Base-by-base conservation (phyloP, 1,284 basidiomycete species). In the Fomes fomentarius region DNA sequence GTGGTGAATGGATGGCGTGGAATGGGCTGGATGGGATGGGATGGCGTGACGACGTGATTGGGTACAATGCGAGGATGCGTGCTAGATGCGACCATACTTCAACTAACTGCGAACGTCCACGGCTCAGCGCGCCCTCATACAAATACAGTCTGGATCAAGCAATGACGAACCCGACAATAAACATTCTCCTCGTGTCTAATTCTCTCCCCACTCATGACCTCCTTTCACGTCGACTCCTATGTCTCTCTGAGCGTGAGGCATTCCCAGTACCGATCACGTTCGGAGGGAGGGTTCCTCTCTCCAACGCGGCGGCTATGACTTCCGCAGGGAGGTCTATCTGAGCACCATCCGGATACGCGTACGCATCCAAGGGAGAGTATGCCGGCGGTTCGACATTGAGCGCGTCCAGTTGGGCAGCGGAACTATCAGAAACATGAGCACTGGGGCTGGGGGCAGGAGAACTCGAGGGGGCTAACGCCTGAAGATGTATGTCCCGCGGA, bases 321-420 rank as follows among this genome's bases (percentile, higher is more conserved):
- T 93, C 91, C 19, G 91, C 89, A 24, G 90, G 90, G 40, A 93
- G 75, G 69, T 93, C 90, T 47, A 93, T 83, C 53, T 88, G 87
- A 24, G 93, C 91, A 34, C 91, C 90, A 35, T 93, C 90, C 28
- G 85, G 77, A 64, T 93, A 92, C 37, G 84, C 81, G 63, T 79
- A 89, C 12, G 91, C 87, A 65, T 93, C 90, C 63, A 93, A 69
- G 17, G 91, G 90, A 8, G 90, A 92, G 71, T 93, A 93, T 21
- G 87, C 88, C 22, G 90, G 90, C 25, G 90, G 90, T 56, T 87
- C 86, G 54, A 52, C 61, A 15, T 64, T 60, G 38, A 67, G 57
- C 37, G 58, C 54, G 21, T 56, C 57, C 44, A 66, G 49, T 42
- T 57, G 45, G 49, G 56, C 51, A 28, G 52, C 52, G 42, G 57